Evolutionary conservation across 2,329 filamentous ascomycete genomes (phyloP).

Genomic region (Cladosporium sp.): DNA sequence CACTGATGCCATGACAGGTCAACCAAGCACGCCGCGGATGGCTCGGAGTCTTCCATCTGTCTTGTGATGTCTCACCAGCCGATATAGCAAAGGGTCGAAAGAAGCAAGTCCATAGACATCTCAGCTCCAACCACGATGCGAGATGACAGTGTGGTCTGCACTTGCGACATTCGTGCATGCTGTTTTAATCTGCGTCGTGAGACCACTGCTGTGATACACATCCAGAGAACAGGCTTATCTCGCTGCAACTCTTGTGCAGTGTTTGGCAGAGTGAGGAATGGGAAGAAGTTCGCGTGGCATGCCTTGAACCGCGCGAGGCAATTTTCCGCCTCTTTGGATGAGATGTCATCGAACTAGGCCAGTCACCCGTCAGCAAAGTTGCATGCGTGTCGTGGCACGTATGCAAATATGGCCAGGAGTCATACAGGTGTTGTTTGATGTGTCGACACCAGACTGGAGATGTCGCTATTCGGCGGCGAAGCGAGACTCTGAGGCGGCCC

Average conservation of each 20-base stretch:
- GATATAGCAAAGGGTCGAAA: constrained; percentile 27
- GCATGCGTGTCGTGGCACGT: too few relatives aligned
- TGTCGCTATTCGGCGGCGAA: background rate
- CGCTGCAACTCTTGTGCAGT: constrained; percentile 24
- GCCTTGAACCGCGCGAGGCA: background rate
- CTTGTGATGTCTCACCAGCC: constrained; percentile 21
- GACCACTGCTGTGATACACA: constrained; percentile 35
- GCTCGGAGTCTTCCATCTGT: too few relatives aligned
- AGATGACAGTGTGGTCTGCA: constrained; percentile 26
- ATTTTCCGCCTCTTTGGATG: background rate
- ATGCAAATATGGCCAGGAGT: background rate
- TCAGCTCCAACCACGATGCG: constrained; percentile 25
- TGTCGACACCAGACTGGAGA: background rate
- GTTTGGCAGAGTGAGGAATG: background rate
- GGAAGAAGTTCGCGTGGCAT: background rate
- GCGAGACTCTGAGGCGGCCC: constrained; percentile 2
- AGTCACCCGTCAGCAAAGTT: background rate
- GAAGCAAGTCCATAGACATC: constrained; percentile 28
- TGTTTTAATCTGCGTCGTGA: constrained; percentile 23
- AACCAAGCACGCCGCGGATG: too few relatives aligned
- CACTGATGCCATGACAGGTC: too few relatives aligned
- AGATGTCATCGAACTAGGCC: constrained; percentile 4
- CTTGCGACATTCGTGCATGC: constrained; percentile 20
- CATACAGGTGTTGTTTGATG: background rate
- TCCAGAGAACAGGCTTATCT: constrained; percentile 38